Percentiles rank a stretch among this genome's conserved stretches.
phyloP scores from a whole-genome alignment of 208 protist genomes.

The Trypanosoma scelopori region DNA sequence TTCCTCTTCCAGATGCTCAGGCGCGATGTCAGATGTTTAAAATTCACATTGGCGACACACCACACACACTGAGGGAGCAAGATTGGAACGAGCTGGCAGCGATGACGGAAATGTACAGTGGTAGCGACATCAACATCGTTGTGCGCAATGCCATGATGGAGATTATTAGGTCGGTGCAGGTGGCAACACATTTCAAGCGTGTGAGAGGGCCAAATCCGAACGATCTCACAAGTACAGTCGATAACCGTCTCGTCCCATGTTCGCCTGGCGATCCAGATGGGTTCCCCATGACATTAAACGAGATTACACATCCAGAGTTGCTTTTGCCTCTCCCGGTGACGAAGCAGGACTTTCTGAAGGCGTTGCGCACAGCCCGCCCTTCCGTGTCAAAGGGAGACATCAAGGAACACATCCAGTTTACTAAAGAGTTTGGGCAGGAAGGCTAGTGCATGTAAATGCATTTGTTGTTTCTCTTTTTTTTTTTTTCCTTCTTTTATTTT shows the following conservation, averaged over 20 bases:
- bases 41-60: constrained; percentile 95
- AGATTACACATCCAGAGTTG: constrained; percentile 90
- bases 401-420: constrained; percentile 93
- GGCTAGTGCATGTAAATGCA: constrained; percentile 67
- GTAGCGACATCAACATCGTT: constrained; percentile 96
- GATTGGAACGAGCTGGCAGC: constrained; percentile 92
- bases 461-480: too few relatives aligned
- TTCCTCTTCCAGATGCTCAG: constrained; percentile 88
- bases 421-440: constrained; percentile 96
- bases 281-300: constrained; percentile 91
- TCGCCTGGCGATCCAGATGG: constrained; percentile 93
- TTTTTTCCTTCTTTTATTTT: too few relatives aligned
- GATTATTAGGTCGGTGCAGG: constrained; percentile 95
- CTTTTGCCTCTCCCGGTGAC: constrained; percentile 91
- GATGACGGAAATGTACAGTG: constrained; percentile 93
- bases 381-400: constrained; percentile 93
- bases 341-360: constrained; percentile 92
- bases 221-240: constrained; percentile 67
- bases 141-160: constrained; percentile 98
- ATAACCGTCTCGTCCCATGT: constrained; percentile 92
- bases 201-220: constrained; percentile 75
- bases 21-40: constrained; percentile 93
- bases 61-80: constrained; percentile 76
- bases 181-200: constrained; percentile 97
- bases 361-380: constrained; percentile 81